Conservation (phyloP, 2,329 filamentous ascomycete genomes). For the Ceratocystis colombiana region DNA sequence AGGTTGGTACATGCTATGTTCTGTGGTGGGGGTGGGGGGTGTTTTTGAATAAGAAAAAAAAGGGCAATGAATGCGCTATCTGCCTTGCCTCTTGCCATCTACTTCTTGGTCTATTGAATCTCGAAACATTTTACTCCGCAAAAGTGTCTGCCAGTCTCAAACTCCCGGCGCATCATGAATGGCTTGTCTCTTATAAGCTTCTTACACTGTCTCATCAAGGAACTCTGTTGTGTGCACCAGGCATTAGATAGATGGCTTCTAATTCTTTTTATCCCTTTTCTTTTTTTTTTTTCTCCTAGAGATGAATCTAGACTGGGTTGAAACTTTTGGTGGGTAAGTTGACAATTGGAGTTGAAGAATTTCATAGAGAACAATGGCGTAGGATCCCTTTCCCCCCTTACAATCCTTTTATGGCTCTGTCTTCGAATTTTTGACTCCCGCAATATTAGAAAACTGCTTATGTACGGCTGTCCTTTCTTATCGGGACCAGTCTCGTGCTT, state of each 20-base stretch:
- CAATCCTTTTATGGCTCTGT: background rate
- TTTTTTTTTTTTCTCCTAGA: background rate
- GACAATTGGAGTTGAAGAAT: background rate
- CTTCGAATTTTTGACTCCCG: background rate
- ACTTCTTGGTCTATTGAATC: background rate
- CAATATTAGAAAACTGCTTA: background rate
- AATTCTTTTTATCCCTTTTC: background rate
- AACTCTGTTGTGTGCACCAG: background rate
- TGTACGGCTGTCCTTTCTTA: background rate
- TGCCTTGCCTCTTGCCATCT: background rate
- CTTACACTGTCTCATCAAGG: background rate
- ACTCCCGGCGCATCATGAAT: conserved; percentile 5
- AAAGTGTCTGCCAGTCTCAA: background rate
- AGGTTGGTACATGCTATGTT: background rate
- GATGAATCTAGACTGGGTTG: background rate
- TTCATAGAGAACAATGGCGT: background rate
- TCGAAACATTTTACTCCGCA: conserved; percentile 2
- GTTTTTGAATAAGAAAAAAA: too few relatives aligned
- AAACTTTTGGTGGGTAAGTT: background rate
- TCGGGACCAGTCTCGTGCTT: background rate
- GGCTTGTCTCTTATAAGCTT: conserved; percentile 7
- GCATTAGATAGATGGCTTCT: background rate
- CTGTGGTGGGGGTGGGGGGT: background rate
- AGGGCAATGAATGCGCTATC: background rate
- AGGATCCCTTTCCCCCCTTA: background rate